These are phyloP conservation scores for Candida sanyiensis DNA, from an alignment of 805 yeast species.

Conservation along the genomic window DNA sequence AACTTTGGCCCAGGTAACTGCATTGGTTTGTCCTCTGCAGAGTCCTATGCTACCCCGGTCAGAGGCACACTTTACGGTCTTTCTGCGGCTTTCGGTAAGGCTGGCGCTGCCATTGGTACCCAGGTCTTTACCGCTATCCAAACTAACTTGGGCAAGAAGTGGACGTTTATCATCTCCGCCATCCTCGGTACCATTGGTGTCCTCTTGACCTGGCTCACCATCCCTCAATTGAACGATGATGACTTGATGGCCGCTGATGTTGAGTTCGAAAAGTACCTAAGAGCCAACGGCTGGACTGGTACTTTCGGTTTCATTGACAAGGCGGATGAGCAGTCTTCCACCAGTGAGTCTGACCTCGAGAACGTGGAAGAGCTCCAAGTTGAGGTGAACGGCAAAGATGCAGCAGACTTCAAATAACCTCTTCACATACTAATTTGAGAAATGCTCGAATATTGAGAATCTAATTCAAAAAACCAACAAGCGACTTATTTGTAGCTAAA, in stretches of 20 bases:
- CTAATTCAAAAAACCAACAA: too few species aligned
- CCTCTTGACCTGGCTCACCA: conserved; percentile 44
- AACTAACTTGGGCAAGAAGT: conserved; percentile 53
- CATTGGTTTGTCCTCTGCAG: conserved; percentile 63
- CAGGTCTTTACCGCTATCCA: conserved; percentile 66
- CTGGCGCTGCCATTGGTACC: conserved; percentile 82
- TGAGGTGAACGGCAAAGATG: not conserved
- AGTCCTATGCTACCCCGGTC: conserved; percentile 69
- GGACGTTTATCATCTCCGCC: conserved; percentile 81
- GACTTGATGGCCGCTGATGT: conserved; percentile 63
- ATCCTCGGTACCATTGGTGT: conserved; percentile 64
- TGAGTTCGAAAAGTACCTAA: conserved; percentile 52
- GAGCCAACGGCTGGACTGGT: conserved; percentile 54
- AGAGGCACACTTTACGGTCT: conserved; percentile 73
- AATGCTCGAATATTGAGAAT: too few species aligned
- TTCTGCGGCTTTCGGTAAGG: conserved; percentile 76
- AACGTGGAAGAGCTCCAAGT: not conserved
- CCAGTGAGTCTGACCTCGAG: conserved; percentile 4
- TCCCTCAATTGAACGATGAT: conserved; percentile 63
- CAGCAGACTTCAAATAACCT: too few species aligned
- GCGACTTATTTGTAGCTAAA: too few species aligned
- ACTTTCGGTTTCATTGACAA: conserved; percentile 30
- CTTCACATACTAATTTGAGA: too few species aligned
- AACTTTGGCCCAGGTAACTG: conserved; percentile 77
- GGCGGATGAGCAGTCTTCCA: conserved; percentile 1